A percentile compares a stretch with the other conserved stretches of the same genome.
These are phyloP conservation scores for Fusarium nanum DNA, from an alignment of 2,329 filamentous ascomycete genomes.

Conservation along the genomic window DNA sequence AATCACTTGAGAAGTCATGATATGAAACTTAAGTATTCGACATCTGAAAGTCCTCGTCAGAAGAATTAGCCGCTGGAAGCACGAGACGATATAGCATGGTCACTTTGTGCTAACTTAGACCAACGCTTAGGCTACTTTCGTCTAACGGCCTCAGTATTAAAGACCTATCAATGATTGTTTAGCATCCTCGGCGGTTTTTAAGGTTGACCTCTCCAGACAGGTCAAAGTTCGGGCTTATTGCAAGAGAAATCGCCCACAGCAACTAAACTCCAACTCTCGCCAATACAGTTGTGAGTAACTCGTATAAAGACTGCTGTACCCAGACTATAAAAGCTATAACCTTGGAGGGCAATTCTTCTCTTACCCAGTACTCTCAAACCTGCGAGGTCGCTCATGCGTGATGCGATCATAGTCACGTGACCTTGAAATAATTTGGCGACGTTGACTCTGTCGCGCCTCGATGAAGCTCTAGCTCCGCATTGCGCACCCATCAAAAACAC, in stretches of 20 bases:
- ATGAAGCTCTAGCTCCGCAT: slow-evolving; percentile 10
- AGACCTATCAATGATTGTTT: neutral
- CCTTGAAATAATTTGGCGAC: slow-evolving; percentile 18
- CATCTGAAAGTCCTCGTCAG: neutral
- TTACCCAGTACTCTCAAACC: neutral
- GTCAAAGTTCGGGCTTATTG: neutral
- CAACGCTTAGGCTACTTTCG: neutral
- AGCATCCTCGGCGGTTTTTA: neutral
- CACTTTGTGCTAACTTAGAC: neutral
- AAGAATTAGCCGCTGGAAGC: neutral
- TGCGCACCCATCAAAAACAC: slow-evolving; percentile 23
- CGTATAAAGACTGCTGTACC: neutral
- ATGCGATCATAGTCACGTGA: slow-evolving; percentile 40
- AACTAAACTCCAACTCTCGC: neutral
- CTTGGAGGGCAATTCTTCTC: neutral
- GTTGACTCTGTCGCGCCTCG: slow-evolving; percentile 15
- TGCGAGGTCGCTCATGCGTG: slow-evolving; percentile 10
- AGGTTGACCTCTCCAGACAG: neutral
- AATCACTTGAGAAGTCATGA: neutral
- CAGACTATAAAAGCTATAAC: neutral
- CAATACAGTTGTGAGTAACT: neutral
- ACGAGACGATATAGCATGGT: neutral
- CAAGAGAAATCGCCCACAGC: neutral
- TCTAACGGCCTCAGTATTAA: neutral
- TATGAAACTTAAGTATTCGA: neutral